These are phyloP conservation scores for Skeletonema tropicum DNA, from an alignment of 108 stramenopile species.

Conservation along the genomic window DNA sequence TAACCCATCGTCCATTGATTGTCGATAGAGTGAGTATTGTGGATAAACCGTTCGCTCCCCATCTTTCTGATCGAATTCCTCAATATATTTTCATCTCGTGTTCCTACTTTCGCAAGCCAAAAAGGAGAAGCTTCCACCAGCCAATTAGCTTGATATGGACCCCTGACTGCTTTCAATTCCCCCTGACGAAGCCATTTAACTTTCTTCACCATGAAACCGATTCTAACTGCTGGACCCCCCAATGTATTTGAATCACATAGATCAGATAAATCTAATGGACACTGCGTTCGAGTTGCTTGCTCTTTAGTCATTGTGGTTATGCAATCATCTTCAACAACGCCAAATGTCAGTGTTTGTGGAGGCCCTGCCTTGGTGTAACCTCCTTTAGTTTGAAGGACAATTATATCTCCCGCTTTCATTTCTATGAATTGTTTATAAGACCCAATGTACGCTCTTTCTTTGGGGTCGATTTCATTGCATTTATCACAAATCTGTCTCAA, in stretches of 20 bases:
- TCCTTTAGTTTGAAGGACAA: constrained; percentile 3
- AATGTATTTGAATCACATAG: neutral
- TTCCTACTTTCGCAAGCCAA: neutral
- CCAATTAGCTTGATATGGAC: constrained; percentile 4
- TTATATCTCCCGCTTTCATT: neutral
- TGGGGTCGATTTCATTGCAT: neutral
- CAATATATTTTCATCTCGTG: neutral
- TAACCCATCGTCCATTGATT: constrained; percentile 13
- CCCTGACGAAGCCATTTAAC: constrained; percentile 12
- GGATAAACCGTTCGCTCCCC: neutral
- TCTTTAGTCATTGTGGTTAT: constrained; percentile 4
- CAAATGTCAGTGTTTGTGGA: constrained; percentile 5
- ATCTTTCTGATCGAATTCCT: neutral
- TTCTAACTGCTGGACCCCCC: neutral
- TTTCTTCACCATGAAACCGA: constrained; percentile 10
- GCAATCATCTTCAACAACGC: neutral
- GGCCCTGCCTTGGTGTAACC: neutral
- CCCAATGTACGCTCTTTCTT: neutral
- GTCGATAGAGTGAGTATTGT: neutral
- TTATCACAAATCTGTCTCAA: neutral
- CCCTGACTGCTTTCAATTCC: constrained; percentile 11
- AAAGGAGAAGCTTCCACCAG: neutral
- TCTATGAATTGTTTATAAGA: constrained; percentile 7
- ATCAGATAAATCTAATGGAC: neutral
- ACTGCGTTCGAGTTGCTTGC: neutral